phyloP scores from a whole-genome alignment of 805 yeast species.

The Zygoascus tannicola region DNA sequence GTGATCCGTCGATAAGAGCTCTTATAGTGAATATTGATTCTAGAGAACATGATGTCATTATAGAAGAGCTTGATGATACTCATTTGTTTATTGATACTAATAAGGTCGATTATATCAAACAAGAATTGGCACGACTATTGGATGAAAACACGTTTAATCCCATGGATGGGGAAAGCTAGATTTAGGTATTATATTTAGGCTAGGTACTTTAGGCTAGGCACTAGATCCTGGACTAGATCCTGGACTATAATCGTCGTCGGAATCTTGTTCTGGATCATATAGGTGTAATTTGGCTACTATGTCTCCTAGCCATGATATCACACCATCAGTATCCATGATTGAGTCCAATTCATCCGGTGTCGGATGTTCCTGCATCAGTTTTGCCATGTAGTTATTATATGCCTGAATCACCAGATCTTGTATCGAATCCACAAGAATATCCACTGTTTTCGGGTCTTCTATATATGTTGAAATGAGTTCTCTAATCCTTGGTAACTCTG shows the following conservation, averaged over 20 bases:
- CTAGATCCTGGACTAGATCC: neutral
- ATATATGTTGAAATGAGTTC: conserved; percentile 46
- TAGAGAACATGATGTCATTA: conserved; percentile 59
- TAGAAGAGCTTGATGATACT: conserved; percentile 82
- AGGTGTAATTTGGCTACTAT: conserved; percentile 17
- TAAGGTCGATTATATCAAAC: conserved; percentile 66
- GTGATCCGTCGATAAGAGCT: conserved; percentile 92
- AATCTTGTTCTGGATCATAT: neutral
- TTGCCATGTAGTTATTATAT: conserved; percentile 46
- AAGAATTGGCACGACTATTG: conserved; percentile 63
- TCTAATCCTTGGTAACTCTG: conserved; percentile 48
- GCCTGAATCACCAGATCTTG: conserved; percentile 50
- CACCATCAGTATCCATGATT: conserved; percentile 56
- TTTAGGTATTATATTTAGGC: neutral
- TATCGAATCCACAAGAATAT: conserved; percentile 51
- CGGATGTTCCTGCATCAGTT: conserved; percentile 23
- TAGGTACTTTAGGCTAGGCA: neutral
- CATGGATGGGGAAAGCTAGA: conserved; percentile 43
- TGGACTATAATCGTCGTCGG: neutral
- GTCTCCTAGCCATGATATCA: conserved; percentile 41
- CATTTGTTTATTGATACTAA: conserved; percentile 75
- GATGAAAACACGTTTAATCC: conserved; percentile 84
- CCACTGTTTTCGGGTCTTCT: conserved; percentile 43
- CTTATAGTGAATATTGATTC: conserved; percentile 76
- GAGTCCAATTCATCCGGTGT: conserved; percentile 32